Conservation (phyloP, 2,329 filamentous ascomycete genomes). For the Fusarium sp. region DNA sequence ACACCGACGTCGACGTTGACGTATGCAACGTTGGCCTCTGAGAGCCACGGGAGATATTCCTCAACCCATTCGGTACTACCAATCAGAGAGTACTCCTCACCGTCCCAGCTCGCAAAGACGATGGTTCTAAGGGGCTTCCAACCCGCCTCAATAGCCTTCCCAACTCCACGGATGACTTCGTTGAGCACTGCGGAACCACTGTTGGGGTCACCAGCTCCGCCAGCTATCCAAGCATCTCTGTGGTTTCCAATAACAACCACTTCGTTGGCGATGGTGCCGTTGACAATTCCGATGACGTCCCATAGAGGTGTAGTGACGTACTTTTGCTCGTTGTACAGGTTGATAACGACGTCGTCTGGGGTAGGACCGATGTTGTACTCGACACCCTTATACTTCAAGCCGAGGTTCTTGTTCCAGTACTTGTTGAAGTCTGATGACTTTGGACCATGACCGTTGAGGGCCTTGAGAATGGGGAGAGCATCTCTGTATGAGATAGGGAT, state of each 20-base stretch:
- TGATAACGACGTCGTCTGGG: slow-evolving; percentile 76
- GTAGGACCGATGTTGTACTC: slow-evolving; percentile 88
- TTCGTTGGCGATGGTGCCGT: slow-evolving; percentile 85
- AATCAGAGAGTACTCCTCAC: slow-evolving; percentile 86
- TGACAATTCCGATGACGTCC: slow-evolving; percentile 94
- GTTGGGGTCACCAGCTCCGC: slow-evolving; percentile 86
- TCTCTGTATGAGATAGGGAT: slow-evolving; percentile 91
- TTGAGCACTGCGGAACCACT: slow-evolving; percentile 83
- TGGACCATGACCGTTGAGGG: slow-evolving; percentile 89
- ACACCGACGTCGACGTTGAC: slow-evolving; percentile 86
- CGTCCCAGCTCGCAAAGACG: slow-evolving; percentile 87
- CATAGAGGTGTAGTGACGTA: slow-evolving; percentile 86
- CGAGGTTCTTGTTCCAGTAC: slow-evolving; percentile 77
- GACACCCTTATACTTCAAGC: slow-evolving; percentile 82
- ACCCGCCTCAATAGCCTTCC: slow-evolving; percentile 72
- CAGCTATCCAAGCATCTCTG: slow-evolving; percentile 88
- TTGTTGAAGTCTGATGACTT: slow-evolving; percentile 78
- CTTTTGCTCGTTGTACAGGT: slow-evolving; percentile 82
- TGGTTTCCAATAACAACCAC: slow-evolving; percentile 94
- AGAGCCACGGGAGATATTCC: slow-evolving; percentile 86
- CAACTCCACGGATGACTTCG: slow-evolving; percentile 81
- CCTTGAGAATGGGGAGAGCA: slow-evolving; percentile 86
- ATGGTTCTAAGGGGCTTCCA: slow-evolving; percentile 82
- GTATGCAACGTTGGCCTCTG: slow-evolving; percentile 79
- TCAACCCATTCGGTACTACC: slow-evolving; percentile 96